These are phyloP conservation scores for Leishmania braziliensis DNA, from an alignment of 208 protist genomes.

Conservation along the genomic window DNA sequence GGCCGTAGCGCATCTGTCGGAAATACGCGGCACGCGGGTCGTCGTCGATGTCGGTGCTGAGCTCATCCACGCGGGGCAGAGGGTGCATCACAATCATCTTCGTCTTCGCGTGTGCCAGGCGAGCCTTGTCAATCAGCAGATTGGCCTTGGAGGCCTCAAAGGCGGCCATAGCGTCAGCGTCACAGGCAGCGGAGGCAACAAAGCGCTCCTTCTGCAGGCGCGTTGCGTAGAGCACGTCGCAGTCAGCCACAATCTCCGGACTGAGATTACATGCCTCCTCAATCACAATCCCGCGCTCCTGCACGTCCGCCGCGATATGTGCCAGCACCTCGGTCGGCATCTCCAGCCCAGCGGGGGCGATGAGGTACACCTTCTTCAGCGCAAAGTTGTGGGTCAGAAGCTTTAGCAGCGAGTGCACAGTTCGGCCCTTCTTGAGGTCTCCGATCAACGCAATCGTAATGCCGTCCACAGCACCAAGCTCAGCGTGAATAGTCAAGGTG, in stretches of 20 bases:
- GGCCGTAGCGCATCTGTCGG: conserved; percentile 97
- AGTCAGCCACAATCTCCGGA: conserved; percentile 71
- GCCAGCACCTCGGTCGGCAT: conserved; percentile 91
- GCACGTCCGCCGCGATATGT: conserved; percentile 46
- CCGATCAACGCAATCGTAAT: conserved; percentile 95
- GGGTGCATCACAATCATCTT: conserved; percentile 98
- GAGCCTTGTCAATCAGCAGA: conserved; percentile 73
- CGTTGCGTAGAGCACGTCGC: conserved; percentile 97
- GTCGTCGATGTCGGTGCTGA: conserved; percentile 90
- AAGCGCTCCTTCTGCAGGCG: conserved; percentile 98
- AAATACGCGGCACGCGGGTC: conserved; percentile 98
- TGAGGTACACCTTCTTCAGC: conserved; percentile 85
- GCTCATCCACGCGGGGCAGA: conserved; percentile 97
- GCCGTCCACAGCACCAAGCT: conserved; percentile 91
- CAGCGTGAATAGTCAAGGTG: conserved; percentile 95
- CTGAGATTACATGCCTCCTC: conserved; percentile 28
- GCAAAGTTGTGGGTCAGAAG: conserved; percentile 91
- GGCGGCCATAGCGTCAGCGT: conserved; percentile 61
- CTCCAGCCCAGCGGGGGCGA: conserved; percentile 85
- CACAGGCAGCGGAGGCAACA: conserved; percentile 35
- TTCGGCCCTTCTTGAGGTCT: conserved; percentile 98
- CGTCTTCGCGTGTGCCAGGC: conserved; percentile 71
- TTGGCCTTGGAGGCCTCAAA: conserved; percentile 88
- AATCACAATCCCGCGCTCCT: conserved; percentile 48
- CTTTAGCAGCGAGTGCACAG: conserved; percentile 95